Conservation (phyloP, 2,329 filamentous ascomycete genomes). For the Periconia sp. region DNA sequence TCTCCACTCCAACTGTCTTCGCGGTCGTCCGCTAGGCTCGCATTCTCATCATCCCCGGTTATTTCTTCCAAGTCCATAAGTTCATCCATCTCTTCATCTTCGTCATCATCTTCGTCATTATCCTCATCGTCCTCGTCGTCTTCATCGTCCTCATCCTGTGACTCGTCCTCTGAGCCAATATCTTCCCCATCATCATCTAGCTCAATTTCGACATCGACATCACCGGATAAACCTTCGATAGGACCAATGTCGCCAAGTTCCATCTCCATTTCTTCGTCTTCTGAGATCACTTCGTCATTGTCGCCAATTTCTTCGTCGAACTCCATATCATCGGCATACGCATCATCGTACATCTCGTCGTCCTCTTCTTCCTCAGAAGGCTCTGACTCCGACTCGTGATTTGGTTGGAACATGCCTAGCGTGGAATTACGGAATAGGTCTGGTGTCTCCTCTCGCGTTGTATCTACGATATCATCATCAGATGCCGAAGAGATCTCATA, state of each 20-base stretch:
- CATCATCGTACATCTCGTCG: slow-evolving; percentile 88
- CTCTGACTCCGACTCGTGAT: slow-evolving; percentile 79
- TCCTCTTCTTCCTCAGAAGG: slow-evolving; percentile 70
- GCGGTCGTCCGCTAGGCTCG: slow-evolving; percentile 48
- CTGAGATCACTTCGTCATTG: slow-evolving; percentile 75
- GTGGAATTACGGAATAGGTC: slow-evolving; percentile 97
- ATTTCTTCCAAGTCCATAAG: slow-evolving; percentile 50
- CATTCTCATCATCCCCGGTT: slow-evolving; percentile 56
- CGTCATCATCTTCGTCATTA: slow-evolving; percentile 60
- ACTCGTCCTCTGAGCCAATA: slow-evolving; percentile 61
- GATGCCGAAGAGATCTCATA: slow-evolving; percentile 94
- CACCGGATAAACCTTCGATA: slow-evolving; percentile 68
- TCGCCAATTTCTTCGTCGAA: slow-evolving; percentile 80
- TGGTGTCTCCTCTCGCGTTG: slow-evolving; percentile 80
- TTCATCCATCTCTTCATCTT: slow-evolving; percentile 55
- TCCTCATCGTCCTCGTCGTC: slow-evolving; percentile 54
- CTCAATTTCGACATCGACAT: slow-evolving; percentile 83
- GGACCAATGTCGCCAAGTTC: slow-evolving; percentile 80
- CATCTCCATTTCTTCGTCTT: slow-evolving; percentile 90
- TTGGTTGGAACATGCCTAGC: slow-evolving; percentile 89
- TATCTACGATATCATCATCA: slow-evolving; percentile 81
- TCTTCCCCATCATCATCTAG: slow-evolving; percentile 72
- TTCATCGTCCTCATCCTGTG: slow-evolving; percentile 61
- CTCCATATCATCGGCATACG: slow-evolving; percentile 89
- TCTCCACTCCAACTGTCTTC: slow-evolving; percentile 54